phyloP scores from a whole-genome alignment of 2,329 filamentous ascomycete genomes.

The Saccharata proteae region DNA sequence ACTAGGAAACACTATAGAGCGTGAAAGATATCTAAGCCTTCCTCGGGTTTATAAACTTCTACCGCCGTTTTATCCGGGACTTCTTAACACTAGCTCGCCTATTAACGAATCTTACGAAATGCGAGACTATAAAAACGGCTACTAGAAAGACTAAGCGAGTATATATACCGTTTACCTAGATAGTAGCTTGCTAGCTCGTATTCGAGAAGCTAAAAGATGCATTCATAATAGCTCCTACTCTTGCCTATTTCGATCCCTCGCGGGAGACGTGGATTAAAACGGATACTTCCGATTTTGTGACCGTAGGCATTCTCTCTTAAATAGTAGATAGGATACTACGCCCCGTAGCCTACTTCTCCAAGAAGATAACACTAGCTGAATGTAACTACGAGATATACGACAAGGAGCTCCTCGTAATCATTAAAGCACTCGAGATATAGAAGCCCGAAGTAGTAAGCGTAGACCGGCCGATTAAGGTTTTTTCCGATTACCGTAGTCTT shows the following conservation, averaged over 20 bases:
- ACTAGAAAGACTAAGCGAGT: neutral
- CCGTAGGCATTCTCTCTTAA: neutral
- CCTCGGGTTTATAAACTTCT: conserved; percentile 16
- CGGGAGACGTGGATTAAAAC: conserved; percentile 1
- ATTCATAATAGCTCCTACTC: neutral
- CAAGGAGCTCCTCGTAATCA: conserved; percentile 19
- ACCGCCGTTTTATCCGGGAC: conserved; percentile 14
- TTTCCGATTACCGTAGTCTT: conserved; percentile 18
- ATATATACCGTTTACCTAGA: neutral
- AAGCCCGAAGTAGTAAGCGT: neutral
- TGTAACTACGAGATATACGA: conserved; percentile 19
- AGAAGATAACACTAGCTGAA: conserved; percentile 13
- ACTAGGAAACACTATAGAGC: neutral
- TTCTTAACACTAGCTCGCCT: conserved; percentile 11
- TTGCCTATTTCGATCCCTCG: neutral
- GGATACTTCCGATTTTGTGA: conserved; percentile 1
- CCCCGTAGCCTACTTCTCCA: conserved; percentile 13
- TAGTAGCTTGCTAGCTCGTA: neutral
- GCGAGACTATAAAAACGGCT: neutral
- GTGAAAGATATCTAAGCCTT: conserved; percentile 12
- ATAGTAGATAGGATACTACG: neutral
- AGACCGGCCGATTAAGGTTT: conserved; percentile 11
- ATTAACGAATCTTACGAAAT: conserved; percentile 4
- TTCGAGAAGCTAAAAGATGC: conserved; percentile 1
- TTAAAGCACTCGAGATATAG: conserved; percentile 8